These are phyloP conservation scores for Gigaspora rosea DNA, from an alignment of 192 early-diverging fungal species.

Conservation along the genomic window DNA sequence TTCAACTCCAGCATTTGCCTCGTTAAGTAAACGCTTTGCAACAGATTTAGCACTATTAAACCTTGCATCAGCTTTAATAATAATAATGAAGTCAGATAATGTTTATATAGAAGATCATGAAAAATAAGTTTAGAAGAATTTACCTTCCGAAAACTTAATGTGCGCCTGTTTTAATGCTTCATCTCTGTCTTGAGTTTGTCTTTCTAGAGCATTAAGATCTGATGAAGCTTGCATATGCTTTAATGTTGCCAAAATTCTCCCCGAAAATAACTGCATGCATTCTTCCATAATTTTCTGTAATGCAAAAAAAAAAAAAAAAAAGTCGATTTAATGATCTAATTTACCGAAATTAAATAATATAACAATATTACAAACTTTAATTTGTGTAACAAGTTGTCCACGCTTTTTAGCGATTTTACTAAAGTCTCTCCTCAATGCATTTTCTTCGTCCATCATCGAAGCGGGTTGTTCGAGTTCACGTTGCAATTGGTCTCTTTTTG, in stretches of 20 bases:
- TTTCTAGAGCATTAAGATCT: conserved; percentile 32
- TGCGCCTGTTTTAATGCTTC: conserved; percentile 47
- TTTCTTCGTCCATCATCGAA: conserved; percentile 18
- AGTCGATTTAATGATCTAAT: not conserved
- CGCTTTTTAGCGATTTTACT: conserved; percentile 28
- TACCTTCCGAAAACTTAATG: conserved; percentile 37
- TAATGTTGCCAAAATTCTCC: conserved; percentile 37
- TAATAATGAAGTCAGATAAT: not conserved
- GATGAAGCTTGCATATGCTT: conserved; percentile 38
- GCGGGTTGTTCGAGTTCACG: not conserved
- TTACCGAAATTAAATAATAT: conserved; percentile 26
- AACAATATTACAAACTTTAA: conserved; percentile 24
- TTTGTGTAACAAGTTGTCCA: conserved; percentile 33
- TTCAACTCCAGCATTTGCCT: conserved; percentile 57
- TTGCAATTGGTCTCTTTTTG: conserved; percentile 8
- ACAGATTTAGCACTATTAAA: conserved; percentile 50
- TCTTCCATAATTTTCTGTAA: conserved; percentile 32
- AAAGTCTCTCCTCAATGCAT: conserved; percentile 31
- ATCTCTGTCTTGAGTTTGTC: conserved; percentile 39
- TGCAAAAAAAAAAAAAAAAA: not conserved
- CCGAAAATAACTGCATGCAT: conserved; percentile 32
- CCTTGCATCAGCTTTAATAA: conserved; percentile 35
- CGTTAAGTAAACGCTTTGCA: conserved; percentile 48
- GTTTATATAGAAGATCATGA: not conserved
- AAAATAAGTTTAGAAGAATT: not conserved